Conservation (phyloP, 352 stramenopile genomes). For the Phytophthora sojae region DNA sequence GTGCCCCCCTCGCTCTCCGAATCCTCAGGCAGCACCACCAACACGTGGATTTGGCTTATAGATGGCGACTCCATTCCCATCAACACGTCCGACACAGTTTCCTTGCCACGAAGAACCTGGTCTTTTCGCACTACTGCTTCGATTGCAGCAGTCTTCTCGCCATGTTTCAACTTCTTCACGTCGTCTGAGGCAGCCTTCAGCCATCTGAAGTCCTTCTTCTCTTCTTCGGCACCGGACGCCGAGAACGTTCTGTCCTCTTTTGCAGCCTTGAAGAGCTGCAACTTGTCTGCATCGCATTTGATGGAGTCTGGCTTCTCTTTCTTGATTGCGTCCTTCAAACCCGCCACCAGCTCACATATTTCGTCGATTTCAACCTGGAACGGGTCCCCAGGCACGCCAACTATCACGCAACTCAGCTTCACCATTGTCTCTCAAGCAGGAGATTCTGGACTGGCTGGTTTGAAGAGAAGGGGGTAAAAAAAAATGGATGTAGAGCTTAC, state of each 20-base stretch:
- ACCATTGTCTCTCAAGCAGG: too few relatives aligned
- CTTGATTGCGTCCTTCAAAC: slow-evolving; percentile 5
- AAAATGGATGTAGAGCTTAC: too few relatives aligned
- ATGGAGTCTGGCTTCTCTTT: neutral
- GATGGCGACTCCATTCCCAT: neutral
- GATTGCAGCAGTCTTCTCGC: neutral
- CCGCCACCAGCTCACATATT: too few relatives aligned
- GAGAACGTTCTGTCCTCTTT: too few relatives aligned
- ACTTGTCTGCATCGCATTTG: neutral
- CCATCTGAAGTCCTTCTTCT: neutral
- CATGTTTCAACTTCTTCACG: neutral
- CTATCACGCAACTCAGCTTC: too few relatives aligned
- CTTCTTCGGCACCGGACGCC: too few relatives aligned
- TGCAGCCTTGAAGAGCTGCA: slow-evolving; percentile 7
- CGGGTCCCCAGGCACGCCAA: too few relatives aligned
- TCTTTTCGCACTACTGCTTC: neutral
- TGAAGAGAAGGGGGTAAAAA: too few relatives aligned
- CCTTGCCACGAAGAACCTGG: neutral
- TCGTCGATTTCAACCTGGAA: too few relatives aligned
- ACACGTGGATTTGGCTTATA: neutral
- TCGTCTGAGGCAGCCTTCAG: neutral
- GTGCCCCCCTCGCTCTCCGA: neutral
- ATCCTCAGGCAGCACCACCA: neutral
- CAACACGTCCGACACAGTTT: neutral
- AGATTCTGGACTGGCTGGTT: too few relatives aligned